Evolutionary conservation across 805 yeast genomes (phyloP).

Genomic region (Metschnikowia colocasiae): DNA sequence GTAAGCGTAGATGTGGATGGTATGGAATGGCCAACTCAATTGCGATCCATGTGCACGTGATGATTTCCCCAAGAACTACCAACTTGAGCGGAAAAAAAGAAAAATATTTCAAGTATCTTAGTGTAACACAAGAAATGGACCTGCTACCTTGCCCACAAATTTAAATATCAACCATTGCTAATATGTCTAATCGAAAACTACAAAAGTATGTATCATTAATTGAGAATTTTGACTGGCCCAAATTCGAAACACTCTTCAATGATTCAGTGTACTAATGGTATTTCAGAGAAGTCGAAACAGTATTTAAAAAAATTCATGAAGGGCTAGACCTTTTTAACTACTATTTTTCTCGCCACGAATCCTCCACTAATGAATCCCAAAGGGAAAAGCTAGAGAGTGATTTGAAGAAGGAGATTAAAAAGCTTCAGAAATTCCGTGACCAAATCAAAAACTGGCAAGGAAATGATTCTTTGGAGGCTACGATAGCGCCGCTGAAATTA

Average conservation of each 20-base stretch:
- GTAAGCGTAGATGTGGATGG: background rate
- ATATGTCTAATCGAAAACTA: constrained; percentile 22
- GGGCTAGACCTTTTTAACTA: constrained; percentile 44
- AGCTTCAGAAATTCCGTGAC: constrained; percentile 44
- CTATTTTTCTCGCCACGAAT: constrained; percentile 41
- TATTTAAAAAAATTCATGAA: constrained; percentile 43
- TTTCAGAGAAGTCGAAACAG: constrained; percentile 38
- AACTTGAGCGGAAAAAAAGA: constrained; percentile 12
- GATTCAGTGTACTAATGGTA: constrained; percentile 12
- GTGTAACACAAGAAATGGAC: constrained; percentile 14
- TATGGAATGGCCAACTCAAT: background rate
- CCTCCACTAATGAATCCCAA: constrained; percentile 39
- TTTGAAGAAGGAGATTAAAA: constrained; percentile 43
- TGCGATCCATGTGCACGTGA: constrained; percentile 3
- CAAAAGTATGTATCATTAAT: constrained; percentile 19
- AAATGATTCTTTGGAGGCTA: constrained; percentile 22
- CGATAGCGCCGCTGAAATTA: constrained; percentile 20
- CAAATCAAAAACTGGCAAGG: constrained; percentile 46
- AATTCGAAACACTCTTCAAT: background rate
- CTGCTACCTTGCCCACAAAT: constrained; percentile 15
- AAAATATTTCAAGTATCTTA: constrained; percentile 3
- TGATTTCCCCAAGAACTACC: constrained; percentile 1
- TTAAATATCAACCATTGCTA: constrained; percentile 3
- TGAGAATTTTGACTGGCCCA: background rate
- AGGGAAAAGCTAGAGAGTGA: constrained; percentile 42